Percentiles rank a stretch among this genome's conserved stretches.
Conservation (phyloP, 495 filamentous ascomycete species). For the Aspergillus olivimuriae region DNA sequence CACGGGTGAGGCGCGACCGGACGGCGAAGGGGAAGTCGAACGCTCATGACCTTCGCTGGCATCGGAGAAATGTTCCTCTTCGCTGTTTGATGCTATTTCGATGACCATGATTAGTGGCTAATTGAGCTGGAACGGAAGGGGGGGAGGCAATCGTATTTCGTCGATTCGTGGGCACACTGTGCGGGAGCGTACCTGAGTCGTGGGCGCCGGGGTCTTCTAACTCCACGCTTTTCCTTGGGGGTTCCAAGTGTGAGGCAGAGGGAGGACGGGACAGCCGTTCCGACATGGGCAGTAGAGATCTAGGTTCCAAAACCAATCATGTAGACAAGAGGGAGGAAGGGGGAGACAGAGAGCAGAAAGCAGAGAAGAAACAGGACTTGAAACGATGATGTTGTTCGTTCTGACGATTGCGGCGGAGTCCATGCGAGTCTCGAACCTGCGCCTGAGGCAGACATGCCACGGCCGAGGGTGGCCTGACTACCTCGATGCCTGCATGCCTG, state of each 20-base stretch:
- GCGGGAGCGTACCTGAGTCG: slow-evolving; percentile 59
- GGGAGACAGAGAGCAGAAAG: neutral
- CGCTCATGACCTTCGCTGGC: slow-evolving; percentile 61
- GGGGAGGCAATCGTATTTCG: neutral
- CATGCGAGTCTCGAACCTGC: slow-evolving; percentile 30
- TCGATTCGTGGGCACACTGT: slow-evolving; percentile 1
- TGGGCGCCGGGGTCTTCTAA: slow-evolving; percentile 74
- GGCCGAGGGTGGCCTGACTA: no score
- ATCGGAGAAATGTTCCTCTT: slow-evolving; percentile 86
- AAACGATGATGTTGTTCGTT: slow-evolving; percentile 22
- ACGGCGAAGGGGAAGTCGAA: slow-evolving; percentile 25
- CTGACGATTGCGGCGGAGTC: slow-evolving; percentile 21
- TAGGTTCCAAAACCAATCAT: slow-evolving; percentile 17
- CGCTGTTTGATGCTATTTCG: slow-evolving; percentile 54
- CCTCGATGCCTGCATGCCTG: no score
- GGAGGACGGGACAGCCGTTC: slow-evolving; percentile 33
- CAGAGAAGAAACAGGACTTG: slow-evolving; percentile 12
- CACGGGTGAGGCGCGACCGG: slow-evolving; percentile 46
- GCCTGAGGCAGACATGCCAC: slow-evolving; percentile 24
- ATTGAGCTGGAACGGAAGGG: neutral
- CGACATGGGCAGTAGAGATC: slow-evolving; percentile 28
- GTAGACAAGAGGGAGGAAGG: slow-evolving; percentile 12
- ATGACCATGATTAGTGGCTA: slow-evolving; percentile 3
- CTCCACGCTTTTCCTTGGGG: slow-evolving; percentile 58
- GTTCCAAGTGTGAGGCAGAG: slow-evolving; percentile 47